These are phyloP conservation scores for Helminthosporium solani DNA, from an alignment of 2,329 filamentous ascomycete species.

Conservation along the genomic window DNA sequence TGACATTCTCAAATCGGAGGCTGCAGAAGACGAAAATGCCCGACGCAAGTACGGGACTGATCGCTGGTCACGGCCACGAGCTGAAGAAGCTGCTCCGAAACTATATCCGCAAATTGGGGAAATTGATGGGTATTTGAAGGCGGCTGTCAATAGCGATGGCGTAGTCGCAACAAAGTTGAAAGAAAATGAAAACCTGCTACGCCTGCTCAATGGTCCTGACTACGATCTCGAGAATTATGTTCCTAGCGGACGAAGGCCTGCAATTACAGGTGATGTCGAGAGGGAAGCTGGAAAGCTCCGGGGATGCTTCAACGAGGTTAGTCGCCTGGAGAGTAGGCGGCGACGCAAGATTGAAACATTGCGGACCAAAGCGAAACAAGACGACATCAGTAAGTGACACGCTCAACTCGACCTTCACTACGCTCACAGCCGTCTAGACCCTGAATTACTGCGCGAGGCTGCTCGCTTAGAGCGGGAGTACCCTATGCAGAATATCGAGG, in stretches of 20 bases:
- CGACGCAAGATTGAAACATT: slow-evolving; percentile 77
- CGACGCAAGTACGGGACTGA: slow-evolving; percentile 82
- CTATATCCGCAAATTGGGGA: slow-evolving; percentile 74
- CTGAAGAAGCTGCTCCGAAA: slow-evolving; percentile 68
- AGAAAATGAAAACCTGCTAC: slow-evolving; percentile 72
- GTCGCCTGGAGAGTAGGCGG: slow-evolving; percentile 76
- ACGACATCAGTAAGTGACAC: slow-evolving; percentile 71
- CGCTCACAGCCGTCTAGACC: slow-evolving; percentile 50
- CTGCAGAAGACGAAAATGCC: slow-evolving; percentile 76
- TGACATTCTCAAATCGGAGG: slow-evolving; percentile 74
- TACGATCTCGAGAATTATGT: slow-evolving; percentile 84
- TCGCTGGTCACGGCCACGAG: slow-evolving; percentile 73
- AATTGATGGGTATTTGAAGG: slow-evolving; percentile 83
- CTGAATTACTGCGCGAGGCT: slow-evolving; percentile 78
- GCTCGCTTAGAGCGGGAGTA: slow-evolving; percentile 82
- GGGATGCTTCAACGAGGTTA: slow-evolving; percentile 79
- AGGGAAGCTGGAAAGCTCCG: slow-evolving; percentile 75
- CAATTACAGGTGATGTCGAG: slow-evolving; percentile 78
- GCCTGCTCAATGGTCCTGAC: slow-evolving; percentile 75
- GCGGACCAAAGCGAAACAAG: slow-evolving; percentile 74
- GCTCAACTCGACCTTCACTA: slow-evolving; percentile 3
- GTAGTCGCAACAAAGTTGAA: slow-evolving; percentile 77
- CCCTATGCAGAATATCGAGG: slow-evolving; percentile 78
- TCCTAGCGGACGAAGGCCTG: slow-evolving; percentile 76
- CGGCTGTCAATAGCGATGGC: slow-evolving; percentile 65